These are phyloP conservation scores for Wickerhamomyces pijperi DNA, from an alignment of 805 yeast genomes.

Conservation along the genomic window DNA sequence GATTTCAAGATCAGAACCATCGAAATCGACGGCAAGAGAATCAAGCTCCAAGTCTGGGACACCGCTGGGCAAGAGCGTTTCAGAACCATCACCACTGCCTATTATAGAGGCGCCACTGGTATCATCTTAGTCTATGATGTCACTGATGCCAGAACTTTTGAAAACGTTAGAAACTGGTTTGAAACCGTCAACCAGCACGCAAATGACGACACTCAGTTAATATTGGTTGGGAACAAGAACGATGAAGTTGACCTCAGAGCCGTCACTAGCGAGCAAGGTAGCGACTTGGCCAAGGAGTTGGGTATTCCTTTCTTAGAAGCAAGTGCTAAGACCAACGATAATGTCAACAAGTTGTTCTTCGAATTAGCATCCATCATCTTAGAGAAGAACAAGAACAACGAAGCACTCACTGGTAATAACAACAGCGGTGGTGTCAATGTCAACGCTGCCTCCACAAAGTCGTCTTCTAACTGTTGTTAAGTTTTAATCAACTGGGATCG, in stretches of 20 bases:
- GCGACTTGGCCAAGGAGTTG: constrained; percentile 73
- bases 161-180: constrained; percentile 89
- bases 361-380: constrained; percentile 79
- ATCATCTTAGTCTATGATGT: constrained; percentile 77
- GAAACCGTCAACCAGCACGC: constrained; percentile 95
- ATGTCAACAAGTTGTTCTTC: constrained; percentile 86
- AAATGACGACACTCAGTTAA: constrained; percentile 87
- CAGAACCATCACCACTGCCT: constrained; percentile 89
- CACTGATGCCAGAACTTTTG: constrained; percentile 83
- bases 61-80: constrained; percentile 97
- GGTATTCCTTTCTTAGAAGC: constrained; percentile 92
- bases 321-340: constrained; percentile 85
- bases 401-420: constrained; percentile 11
- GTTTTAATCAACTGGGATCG: background rate
- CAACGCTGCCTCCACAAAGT: constrained; percentile 3
- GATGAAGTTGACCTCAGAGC: constrained; percentile 85
- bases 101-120: constrained; percentile 86
- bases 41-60: constrained; percentile 94
- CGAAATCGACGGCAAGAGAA: constrained; percentile 84
- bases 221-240: constrained; percentile 91
- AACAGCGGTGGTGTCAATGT: constrained; percentile 17
- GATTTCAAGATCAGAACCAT: constrained; percentile 96
- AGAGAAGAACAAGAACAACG: constrained; percentile 51
- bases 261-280: constrained; percentile 85
- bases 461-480: constrained; percentile 13